Base-by-base conservation (phyloP, 768 basidiomycete genomes). In the Tulasnella sp. region DNA sequence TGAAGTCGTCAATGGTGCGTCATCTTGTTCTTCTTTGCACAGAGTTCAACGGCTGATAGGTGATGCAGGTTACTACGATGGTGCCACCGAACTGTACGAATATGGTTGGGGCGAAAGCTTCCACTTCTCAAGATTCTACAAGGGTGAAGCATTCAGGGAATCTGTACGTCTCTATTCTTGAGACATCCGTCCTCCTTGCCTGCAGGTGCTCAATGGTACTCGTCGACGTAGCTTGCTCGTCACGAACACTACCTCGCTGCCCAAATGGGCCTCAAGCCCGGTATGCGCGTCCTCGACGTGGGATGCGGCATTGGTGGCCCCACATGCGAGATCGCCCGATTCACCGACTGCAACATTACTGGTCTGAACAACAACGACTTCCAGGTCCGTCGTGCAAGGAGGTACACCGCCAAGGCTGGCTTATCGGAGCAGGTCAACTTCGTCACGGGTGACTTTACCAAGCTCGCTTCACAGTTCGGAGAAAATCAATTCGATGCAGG, bases 241-340 rank as follows among this genome's bases (percentile, higher is more conserved):
- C 97, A 99, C 81, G 97, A 99, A 85, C 97, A 99, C 85, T 99
- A 96, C 85, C 93, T 99, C 79, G 91, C 96, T 5, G 85, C 91
- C 11, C 88, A 93, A 81, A 95, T 98, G 91, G 82, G 84, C 68
- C 85, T 99, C 77, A 89, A 89, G 72, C 89, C 95, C 0, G 94
- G 95, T 58, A 97, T 97, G 96, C 89, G 91, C 40, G 96, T 99
- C 54, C 91, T 99, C 77, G 97, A 99, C 81, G 96, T 99, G 77
- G 97, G 97, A 3, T 99, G 97, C 83, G 97, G 97, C 82, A 92
- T 99, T 74, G 97, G 97, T 69, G 97, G 97, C 0, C 97, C 97
- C 31, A 97, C 97, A 11, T 89, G 97, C 69, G 93, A 96, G 83
- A 99, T 99, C 80, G 93, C 95, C 4, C 89, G 88, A 67, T 99